Evolutionary conservation across 345 rosid genomes (phyloP), one percentile per base, ranked within the genome.

Genomic region (Stellera chamaejasme): DNA sequence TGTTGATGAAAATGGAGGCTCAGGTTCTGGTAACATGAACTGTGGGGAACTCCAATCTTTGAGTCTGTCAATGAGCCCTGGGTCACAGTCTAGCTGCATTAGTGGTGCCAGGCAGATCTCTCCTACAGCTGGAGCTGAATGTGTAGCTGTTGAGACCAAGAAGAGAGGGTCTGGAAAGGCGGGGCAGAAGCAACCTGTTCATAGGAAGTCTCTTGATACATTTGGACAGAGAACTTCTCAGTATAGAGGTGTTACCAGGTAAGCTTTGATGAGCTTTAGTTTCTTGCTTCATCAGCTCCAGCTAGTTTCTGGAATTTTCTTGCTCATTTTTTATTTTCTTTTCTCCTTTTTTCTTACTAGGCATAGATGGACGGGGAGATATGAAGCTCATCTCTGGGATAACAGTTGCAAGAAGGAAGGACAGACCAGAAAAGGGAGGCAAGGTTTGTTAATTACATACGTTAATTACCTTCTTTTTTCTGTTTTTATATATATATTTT

Each of bases 391-490:
- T 75, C 79, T 86, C 1, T 86, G 95, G 95, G 95, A 86, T 49
- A 86, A 86, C 51, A 86, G 90, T 66, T 86, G 90, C 76, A 86
- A 86, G 87, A 86, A 86, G 59, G 95, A 86, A 66, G 90, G 95
- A n/a, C 95, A 86, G 65, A 83, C 85, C 54, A 83, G 95, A 73
- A 86, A 86, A 76, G 95, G 95, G 67, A 83, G 90, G 67, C 95
- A 86, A 86, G 95, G 95, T 86, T 60, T 60, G 84, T 76, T 36
- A 52, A 47, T n/a, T 19, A 11, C 44, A 14, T 32, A 32, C 23
- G 23, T 19, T 19, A 19, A 19, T 19, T 19, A 32, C 15, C 44
- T 64, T 42, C 3, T 52, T 48, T 72, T 42, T 63, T 58, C n/a
- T 8, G 16, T 51, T 68, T 60, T 50, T 19, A 19, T 0, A 8